Conservation (phyloP, 106 monocot species). For the Dendrobium huoshanense region DNA sequence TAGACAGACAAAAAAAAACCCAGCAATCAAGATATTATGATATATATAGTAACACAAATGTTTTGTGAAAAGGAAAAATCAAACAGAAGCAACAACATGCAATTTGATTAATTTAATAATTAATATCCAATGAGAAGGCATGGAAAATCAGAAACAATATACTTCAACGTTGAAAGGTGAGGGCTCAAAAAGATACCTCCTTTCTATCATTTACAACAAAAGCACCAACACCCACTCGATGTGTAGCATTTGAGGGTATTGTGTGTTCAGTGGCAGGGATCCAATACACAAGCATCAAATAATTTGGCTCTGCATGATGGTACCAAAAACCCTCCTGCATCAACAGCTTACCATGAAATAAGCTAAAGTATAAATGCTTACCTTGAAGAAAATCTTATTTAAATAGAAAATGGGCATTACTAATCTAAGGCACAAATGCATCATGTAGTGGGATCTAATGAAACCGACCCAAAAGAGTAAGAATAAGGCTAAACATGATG, state of each 20-base stretch:
- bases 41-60: background rate
- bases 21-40: background rate
- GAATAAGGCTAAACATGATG: too few species aligned
- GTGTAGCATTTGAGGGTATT: slow-evolving; percentile 79
- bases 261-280: slow-evolving; percentile 72
- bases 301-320: slow-evolving; percentile 87
- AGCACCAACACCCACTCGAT: slow-evolving; percentile 88
- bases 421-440: too few species aligned
- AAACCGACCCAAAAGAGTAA: too few species aligned
- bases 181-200: slow-evolving; percentile 42
- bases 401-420: background rate
- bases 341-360: background rate
- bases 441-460: too few species aligned
- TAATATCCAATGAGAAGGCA: background rate
- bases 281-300: slow-evolving; percentile 95
- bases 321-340: slow-evolving; percentile 95
- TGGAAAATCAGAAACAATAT: background rate
- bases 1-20: background rate
- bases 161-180: background rate
- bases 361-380: background rate
- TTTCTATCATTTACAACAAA: slow-evolving; percentile 78
- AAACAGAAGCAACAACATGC: background rate
- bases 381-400: background rate
- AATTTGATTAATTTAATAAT: background rate
- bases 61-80: background rate